Base-by-base conservation (phyloP, 192 early-diverging fungal species). In the Geosiphon pyriformis region DNA sequence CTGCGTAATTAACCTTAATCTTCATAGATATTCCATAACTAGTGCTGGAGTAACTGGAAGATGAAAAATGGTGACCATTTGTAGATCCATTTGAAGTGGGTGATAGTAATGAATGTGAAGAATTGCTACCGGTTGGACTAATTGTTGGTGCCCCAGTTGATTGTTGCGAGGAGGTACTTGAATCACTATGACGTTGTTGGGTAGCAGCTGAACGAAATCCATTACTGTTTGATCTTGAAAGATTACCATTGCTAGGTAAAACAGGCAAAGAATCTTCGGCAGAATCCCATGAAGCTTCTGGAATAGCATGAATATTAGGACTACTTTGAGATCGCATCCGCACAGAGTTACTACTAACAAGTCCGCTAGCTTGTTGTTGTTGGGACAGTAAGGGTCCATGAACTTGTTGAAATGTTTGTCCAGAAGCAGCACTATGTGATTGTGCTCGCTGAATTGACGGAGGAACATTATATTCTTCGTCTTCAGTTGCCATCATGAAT, bases 1-100 rank as follows among this genome's bases (percentile, higher is more conserved):
- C 81, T 23, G 88, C 85, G 75, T 88, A 97, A 63, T 93, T 91
- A 54, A 93, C 87, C 61, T 93, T 94, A 71, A 96, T 82, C 72
- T 94, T 94, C 58, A 92, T 74, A 68, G 82, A 76, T 17, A 82
- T 70, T 25, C 37, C 37, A 15, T 10, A 69, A 66, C 61, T 70
- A 70, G 27, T 71, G 65, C n/a, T 73, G 59, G 61, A 69, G 33
- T 8, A 65, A 66, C 8, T 72, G 54, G 58, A 53, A 65, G 15
- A 70, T 34, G 70, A 70, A 70, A n/a, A 70, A 67, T 26, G 70
- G 59, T 50, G 63, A 64, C 42, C 70, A 72, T 61, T 73, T 72
- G 18, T 69, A 55, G 25, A 58, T 25, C 20, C 72, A 70, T 20
- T 72, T 64, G 27, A 65, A 67, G 27, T 64, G 70, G 48, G 70